phyloP scores from a whole-genome alignment of 1,284 basidiomycete species.

The Moesziomyces antarcticus region DNA sequence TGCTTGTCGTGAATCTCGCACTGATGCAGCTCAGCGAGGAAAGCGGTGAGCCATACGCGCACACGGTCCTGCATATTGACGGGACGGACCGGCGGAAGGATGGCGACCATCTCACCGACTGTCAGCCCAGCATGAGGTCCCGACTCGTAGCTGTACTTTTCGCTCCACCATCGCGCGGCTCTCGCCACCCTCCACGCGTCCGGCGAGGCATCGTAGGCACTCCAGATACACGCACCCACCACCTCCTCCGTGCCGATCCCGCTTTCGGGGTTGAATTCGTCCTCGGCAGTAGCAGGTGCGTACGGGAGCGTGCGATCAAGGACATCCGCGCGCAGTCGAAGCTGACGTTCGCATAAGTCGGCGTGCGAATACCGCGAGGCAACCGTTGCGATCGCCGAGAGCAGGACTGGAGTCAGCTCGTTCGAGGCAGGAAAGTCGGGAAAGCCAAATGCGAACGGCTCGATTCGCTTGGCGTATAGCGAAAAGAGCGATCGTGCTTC shows the following conservation, averaged over 20 bases:
- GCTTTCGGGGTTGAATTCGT: conserved; percentile 34
- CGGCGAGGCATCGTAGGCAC: conserved; percentile 15
- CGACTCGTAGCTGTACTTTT: conserved; percentile 34
- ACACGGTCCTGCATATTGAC: conserved; percentile 35
- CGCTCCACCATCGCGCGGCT: conserved; percentile 39
- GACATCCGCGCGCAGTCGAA: conserved; percentile 14
- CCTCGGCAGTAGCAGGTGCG: conserved; percentile 9
- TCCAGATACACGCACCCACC: conserved; percentile 29
- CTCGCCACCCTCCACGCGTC: conserved; percentile 22
- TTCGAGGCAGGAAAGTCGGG: conserved; percentile 36
- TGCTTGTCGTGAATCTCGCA: conserved; percentile 27
- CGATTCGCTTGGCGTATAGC: conserved; percentile 19
- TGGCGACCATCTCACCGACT: conserved; percentile 42
- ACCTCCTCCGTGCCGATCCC: conserved; percentile 44
- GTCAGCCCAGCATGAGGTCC: conserved; percentile 30
- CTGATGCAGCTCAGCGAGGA: conserved; percentile 29
- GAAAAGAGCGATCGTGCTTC: conserved; percentile 26
- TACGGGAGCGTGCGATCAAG: conserved; percentile 26
- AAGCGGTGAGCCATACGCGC: conserved; percentile 31
- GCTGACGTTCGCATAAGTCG: conserved; percentile 1
- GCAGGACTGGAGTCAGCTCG: conserved; percentile 28
- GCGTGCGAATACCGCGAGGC: conserved; percentile 9
- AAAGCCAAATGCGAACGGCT: conserved; percentile 31
- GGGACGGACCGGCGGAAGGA: conserved; percentile 33
- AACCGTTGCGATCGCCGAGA: conserved; percentile 18